Evolutionary conservation across 1,284 basidiomycete species (phyloP).

Genomic region (Filobasidium uniguttulatum): DNA sequence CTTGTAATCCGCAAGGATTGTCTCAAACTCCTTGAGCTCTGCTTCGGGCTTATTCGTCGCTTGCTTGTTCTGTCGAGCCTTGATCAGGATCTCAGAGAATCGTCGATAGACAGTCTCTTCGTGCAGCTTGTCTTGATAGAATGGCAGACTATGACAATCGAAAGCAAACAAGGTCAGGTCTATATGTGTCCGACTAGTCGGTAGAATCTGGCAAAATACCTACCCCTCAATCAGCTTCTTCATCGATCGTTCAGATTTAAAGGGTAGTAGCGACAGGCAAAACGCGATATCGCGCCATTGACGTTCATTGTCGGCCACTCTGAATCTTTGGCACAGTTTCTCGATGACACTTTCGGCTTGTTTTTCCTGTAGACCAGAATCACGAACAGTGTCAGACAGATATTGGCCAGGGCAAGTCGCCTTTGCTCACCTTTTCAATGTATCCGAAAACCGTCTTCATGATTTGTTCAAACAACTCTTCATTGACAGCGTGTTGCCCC

Average conservation of each 20-base stretch:
- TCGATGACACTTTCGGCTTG: conserved; percentile 91
- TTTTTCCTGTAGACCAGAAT: conserved; percentile 57
- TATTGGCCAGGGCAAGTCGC: not conserved
- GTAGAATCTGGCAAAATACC: conserved; percentile 10
- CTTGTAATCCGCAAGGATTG: conserved; percentile 71
- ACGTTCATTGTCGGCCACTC: conserved; percentile 68
- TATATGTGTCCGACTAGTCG: not conserved
- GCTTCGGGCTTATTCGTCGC: conserved; percentile 66
- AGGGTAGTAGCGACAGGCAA: conserved; percentile 85
- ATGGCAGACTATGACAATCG: conserved; percentile 44
- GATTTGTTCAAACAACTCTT: conserved; percentile 79
- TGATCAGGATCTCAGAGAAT: conserved; percentile 77
- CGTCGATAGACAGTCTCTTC: conserved; percentile 67
- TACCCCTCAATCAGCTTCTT: conserved; percentile 88
- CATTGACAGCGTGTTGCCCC: conserved; percentile 86
- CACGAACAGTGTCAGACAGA: not conserved
- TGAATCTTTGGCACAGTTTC: conserved; percentile 88
- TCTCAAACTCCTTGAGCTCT: conserved; percentile 78
- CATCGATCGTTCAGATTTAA: conserved; percentile 89
- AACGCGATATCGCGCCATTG: conserved; percentile 98
- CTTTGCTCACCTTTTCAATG: conserved; percentile 68
- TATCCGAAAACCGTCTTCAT: conserved; percentile 94
- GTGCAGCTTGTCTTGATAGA: conserved; percentile 91
- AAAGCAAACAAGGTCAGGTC: not conserved
- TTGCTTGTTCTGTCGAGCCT: conserved; percentile 62